Evolutionary conservation across 1,284 basidiomycete genomes (phyloP), one percentile per base, ranked within the genome.

Genomic region (Wolfiporia cocos): DNA sequence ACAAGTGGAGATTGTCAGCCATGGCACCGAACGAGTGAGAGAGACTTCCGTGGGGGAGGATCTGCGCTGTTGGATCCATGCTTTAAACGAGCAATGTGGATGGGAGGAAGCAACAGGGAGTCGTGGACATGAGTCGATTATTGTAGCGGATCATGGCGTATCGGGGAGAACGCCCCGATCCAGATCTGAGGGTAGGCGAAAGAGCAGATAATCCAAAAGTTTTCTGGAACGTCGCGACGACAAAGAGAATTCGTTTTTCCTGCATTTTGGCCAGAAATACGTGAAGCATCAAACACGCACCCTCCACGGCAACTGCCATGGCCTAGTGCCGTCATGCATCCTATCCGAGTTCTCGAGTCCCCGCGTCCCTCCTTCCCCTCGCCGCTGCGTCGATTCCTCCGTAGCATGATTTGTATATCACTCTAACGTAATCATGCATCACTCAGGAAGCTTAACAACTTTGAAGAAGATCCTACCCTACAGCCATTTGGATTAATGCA

Each of bases 1-100:
- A 82, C 79, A 79, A 83, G 49, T 75, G 64, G 54, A 80, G 67
- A 55, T 58, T 70, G 65, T 81, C 76, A 43, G 75, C 62, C 74
- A 81, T 80, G 50, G 63, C 59, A 51, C 57, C 59, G 59, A 61
- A 63, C 58, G 64, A 68, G 35, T 52, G 54, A 44, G 49, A 44
- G 48, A 49, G 51, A 45, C 49, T 52, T 33, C 52, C 46, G 48
- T 52, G 49, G 47, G 50, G 54, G 46, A 51, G 54, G 47, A 43
- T 37, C 39, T 40, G 41, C 43, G 49, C 37, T 34, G 51, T 50
- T 29, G 46, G 47, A 39, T 47, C 49, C 49, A 52, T 56, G 52
- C 52, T 55, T 56, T 55, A 57, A 58, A 57, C 55, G 47, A 48
- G 49, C 44, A 45, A 49, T 44, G 52, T 47, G 40, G 47, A 47